Base-by-base conservation (phyloP, 176 grass and related monocot species). In the Neostapfia colusana region DNA sequence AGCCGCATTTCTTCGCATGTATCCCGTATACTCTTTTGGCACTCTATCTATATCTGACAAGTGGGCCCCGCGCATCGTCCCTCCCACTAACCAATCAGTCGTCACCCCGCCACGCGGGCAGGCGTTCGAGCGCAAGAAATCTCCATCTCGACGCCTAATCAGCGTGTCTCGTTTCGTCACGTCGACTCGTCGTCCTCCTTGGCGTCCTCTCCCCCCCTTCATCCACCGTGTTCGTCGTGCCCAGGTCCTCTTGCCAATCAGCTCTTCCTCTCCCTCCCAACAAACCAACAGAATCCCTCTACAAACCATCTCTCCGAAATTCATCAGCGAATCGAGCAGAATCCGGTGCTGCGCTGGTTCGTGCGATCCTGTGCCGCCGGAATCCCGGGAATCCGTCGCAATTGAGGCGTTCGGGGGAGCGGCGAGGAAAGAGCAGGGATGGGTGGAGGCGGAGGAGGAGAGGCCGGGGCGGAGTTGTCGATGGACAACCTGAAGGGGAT, bases 401-500 rank as follows among this genome's bases (percentile, higher is more conserved):
- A 4, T 10, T 10, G 27, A 24, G 45, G 46, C 26, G 57, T 38
- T 24, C 62, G 49, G 65, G 66, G 73, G 58, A 58, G 23, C 15
- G 31, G 60, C 10, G 9, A 15, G 34, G 17, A n/a, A 35, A 18
- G 11, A 51, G 55, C 13, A 16, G 56, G 55, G 84, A 81, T 81
- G 79, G 76, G 61, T 14, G 39, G 15, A 14, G 37, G 51, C n/a
- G 26, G 40, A 14, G 51, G 70, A 13, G 58, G 36, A 3, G 56
- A 59, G 1, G 63, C 35, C 13, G 74, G 60, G 68, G 73, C 85
- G 76, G 89, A 86, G 36, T 46, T 95, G 55, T 99, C 91, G 40
- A 82, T 80, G 71, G 92, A 99, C 79, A 99, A 95, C 89, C 45
- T 95, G 23, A 88, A 94, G 69, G 95, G 95, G 25, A 88, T 99